Percentiles rank a stretch among this genome's conserved stretches.
Evolutionary conservation across 352 stramenopile species (phyloP).

Genomic region (Phytophthora agathidicida): DNA sequence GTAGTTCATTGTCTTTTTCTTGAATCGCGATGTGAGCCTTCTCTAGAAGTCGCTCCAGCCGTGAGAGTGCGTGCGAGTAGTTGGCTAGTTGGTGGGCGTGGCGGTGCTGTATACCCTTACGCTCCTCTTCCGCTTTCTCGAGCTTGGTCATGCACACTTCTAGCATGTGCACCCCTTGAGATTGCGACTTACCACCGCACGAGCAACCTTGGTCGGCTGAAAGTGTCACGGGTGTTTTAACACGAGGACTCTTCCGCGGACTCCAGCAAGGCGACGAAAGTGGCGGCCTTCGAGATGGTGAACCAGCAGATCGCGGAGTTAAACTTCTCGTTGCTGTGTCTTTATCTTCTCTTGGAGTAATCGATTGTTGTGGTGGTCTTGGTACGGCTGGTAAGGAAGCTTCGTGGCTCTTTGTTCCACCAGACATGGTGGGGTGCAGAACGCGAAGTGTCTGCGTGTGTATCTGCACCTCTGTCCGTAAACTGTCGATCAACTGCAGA

Average conservation of each 20-base stretch:
- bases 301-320: slow-evolving; percentile 1
- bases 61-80: slow-evolving; percentile 69
- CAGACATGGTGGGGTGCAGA: slow-evolving; percentile 17
- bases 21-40: slow-evolving; percentile 47
- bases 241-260: slow-evolving; percentile 10
- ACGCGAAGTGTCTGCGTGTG: slow-evolving; percentile 58
- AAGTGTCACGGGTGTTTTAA: not conserved
- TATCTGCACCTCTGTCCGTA: slow-evolving; percentile 50
- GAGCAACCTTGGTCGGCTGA: slow-evolving; percentile 5
- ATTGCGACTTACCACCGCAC: slow-evolving; percentile 6
- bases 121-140: slow-evolving; percentile 57
- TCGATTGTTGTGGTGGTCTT: slow-evolving; percentile 9
- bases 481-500: slow-evolving; percentile 39
- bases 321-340: not conserved
- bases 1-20: slow-evolving; percentile 66
- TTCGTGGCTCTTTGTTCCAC: slow-evolving; percentile 1
- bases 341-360: slow-evolving; percentile 16
- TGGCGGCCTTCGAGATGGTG: slow-evolving; percentile 2
- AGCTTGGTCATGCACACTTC: slow-evolving; percentile 40
- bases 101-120: slow-evolving; percentile 44
- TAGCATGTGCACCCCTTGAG: slow-evolving; percentile 15
- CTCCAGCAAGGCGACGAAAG: slow-evolving; percentile 6
- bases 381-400: slow-evolving; percentile 14
- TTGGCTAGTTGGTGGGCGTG: slow-evolving; percentile 72
- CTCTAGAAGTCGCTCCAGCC: slow-evolving; percentile 73